Conservation (phyloP, 441 rosid species). For the Raphanus hybrid region DNA sequence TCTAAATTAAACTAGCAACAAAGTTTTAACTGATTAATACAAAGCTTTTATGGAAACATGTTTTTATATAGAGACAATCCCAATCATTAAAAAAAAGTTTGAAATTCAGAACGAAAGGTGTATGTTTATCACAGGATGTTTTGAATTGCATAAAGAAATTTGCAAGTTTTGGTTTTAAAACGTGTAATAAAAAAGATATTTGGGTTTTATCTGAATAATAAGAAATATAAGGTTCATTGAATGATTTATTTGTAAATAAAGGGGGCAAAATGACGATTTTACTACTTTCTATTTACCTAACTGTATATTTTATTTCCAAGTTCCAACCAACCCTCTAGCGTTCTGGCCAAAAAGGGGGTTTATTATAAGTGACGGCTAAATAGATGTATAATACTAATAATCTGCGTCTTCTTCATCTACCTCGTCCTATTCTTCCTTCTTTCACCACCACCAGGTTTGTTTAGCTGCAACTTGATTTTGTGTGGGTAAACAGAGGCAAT, state of each 20-base stretch:
- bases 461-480: neutral
- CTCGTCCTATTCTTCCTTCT: neutral
- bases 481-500: neutral
- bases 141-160: no score
- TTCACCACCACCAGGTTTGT: neutral
- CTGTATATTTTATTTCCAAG: slow-evolving; percentile 15
- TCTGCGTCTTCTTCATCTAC: neutral
- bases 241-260: neutral
- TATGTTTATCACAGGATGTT: no score
- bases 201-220: neutral
- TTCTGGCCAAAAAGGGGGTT: neutral
- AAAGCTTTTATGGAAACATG: no score
- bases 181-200: neutral
- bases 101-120: no score
- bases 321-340: no score
- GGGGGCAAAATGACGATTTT: neutral
- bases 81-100: no score
- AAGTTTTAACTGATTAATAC: no score
- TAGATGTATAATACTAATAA: neutral
- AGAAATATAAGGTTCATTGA: neutral
- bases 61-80: no score
- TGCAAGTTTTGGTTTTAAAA: no score
- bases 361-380: neutral
- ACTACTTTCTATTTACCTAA: neutral
- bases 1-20: no score